Base-by-base conservation (phyloP, 202 grass and related monocot genomes). In the Zoysia matrella region DNA sequence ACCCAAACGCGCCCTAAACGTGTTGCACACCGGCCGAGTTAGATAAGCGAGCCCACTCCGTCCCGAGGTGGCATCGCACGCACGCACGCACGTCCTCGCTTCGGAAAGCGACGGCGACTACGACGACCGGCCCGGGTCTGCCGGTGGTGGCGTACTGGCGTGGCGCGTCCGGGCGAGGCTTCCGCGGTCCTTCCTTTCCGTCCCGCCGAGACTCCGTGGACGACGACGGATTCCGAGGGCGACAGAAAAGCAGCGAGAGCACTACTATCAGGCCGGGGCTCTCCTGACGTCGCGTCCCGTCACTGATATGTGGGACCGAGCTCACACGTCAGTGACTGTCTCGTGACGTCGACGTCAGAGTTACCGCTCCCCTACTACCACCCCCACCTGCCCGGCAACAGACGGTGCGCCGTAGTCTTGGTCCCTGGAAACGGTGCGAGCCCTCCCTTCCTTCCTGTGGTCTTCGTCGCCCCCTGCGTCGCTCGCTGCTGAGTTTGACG, bases 131-230 rank as follows among this genome's bases (percentile, higher is more conserved):
- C n/a, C n/a, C 51, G 11, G 4, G 30, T 36, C 74, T 49, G 56
- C 56, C n/a, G 74, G 56, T 71, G 51, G 74, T 54, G 77, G 22
- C 22, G 22, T 30, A 0, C 22, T 13, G 54, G 58, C 72, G 68
- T n/a, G 68, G 42, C 80, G 71, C 56, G 18, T 15, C 12, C 12
- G 51, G 64, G 1, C 0, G 73, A 61, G 13, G 75, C 53, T 84
- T 84, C 82, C 16, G 63, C 2, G 41, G 64, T 2, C 8, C 5
- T 45, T 55, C 39, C 14, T 11, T 30, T 30, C 22, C 22, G 22
- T 30, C 22, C 22, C 22, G 22, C 22, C 22, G 22, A 30, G 22
- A 30, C 0, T 30, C 22, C 22, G 22, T 30, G 22, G 22, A 30
- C 22, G 22, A 30, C 22, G 22, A 16, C 42, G 1, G 13, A 43